Conservation (phyloP, 768 basidiomycete genomes). For the Russula olivacea region DNA sequence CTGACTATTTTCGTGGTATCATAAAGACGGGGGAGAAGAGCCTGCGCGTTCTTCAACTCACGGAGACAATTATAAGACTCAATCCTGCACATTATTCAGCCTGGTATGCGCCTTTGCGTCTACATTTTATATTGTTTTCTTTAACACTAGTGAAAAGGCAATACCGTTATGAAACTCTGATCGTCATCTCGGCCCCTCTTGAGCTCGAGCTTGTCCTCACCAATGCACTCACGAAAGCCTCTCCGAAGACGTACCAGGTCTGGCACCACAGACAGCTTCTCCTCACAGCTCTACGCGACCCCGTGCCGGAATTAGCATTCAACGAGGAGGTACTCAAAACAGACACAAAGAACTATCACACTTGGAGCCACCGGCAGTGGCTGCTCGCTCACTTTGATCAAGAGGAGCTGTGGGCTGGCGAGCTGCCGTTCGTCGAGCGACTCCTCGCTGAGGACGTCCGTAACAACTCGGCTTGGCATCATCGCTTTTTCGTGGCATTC, state of each 20-base stretch:
- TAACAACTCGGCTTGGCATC: constrained; percentile 98
- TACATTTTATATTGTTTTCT: background rate
- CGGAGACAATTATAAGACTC: constrained; percentile 79
- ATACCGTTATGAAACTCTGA: constrained; percentile 84
- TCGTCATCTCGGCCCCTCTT: constrained; percentile 60
- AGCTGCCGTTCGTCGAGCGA: constrained; percentile 67
- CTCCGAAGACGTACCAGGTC: constrained; percentile 95
- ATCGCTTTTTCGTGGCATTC: constrained; percentile 85
- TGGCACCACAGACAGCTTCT: constrained; percentile 90
- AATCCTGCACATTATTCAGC: constrained; percentile 98
- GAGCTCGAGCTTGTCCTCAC: constrained; percentile 76
- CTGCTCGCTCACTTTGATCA: constrained; percentile 78
- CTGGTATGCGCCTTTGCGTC: constrained; percentile 52
- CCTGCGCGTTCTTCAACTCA: constrained; percentile 75
- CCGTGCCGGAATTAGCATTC: constrained; percentile 70
- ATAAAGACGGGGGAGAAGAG: constrained; percentile 74
- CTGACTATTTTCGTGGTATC: constrained; percentile 86
- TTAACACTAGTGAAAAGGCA: constrained; percentile 53
- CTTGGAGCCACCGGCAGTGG: constrained; percentile 98
- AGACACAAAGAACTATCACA: constrained; percentile 97
- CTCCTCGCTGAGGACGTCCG: constrained; percentile 73
- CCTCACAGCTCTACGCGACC: constrained; percentile 48
- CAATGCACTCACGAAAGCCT: constrained; percentile 77
- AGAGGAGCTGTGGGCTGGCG: constrained; percentile 61
- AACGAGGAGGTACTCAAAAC: constrained; percentile 61